A percentile compares a stretch with the other conserved stretches of the same genome.
Evolutionary conservation across 2,329 filamentous ascomycete species (phyloP).

Genomic region (Fusarium dimerum): DNA sequence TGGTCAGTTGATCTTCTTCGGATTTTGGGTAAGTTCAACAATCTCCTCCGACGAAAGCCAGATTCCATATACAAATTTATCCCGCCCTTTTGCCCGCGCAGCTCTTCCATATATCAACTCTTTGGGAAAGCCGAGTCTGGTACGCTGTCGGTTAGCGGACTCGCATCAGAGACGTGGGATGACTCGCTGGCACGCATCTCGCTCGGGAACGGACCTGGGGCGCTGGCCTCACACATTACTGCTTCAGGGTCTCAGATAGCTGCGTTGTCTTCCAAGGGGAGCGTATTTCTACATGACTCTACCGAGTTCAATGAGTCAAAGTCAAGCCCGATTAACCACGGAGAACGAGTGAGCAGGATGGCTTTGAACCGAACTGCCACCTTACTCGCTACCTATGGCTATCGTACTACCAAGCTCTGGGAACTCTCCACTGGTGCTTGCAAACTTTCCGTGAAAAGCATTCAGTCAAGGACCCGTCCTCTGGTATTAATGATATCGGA

Average conservation of each 20-base stretch:
- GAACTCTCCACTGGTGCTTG: slow-evolving; percentile 27
- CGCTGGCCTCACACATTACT: slow-evolving; percentile 11
- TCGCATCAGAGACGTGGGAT: slow-evolving; percentile 22
- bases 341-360: slow-evolving; percentile 23
- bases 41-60: slow-evolving; percentile 27
- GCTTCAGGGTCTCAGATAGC: slow-evolving; percentile 13
- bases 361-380: slow-evolving; percentile 25
- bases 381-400: slow-evolving; percentile 27
- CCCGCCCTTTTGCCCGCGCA: slow-evolving; percentile 40
- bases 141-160: slow-evolving; percentile 14
- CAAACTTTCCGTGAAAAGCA: slow-evolving; percentile 19
- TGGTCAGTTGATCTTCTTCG: slow-evolving; percentile 39
- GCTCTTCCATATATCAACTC: slow-evolving; percentile 35
- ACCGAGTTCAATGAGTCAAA: slow-evolving; percentile 21
- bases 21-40: slow-evolving; percentile 38
- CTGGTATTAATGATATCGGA: slow-evolving; percentile 24
- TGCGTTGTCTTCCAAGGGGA: slow-evolving; percentile 2
- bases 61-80: slow-evolving; percentile 39
- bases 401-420: slow-evolving; percentile 29
- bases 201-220: neutral
- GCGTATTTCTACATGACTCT: slow-evolving; percentile 22
- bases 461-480: slow-evolving; percentile 23
- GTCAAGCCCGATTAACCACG: slow-evolving; percentile 15
- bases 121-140: slow-evolving; percentile 29
- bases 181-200: slow-evolving; percentile 28